These are phyloP conservation scores for Colletotrichum brevisporum DNA, from an alignment of 2,329 filamentous ascomycete species.

Conservation along the genomic window DNA sequence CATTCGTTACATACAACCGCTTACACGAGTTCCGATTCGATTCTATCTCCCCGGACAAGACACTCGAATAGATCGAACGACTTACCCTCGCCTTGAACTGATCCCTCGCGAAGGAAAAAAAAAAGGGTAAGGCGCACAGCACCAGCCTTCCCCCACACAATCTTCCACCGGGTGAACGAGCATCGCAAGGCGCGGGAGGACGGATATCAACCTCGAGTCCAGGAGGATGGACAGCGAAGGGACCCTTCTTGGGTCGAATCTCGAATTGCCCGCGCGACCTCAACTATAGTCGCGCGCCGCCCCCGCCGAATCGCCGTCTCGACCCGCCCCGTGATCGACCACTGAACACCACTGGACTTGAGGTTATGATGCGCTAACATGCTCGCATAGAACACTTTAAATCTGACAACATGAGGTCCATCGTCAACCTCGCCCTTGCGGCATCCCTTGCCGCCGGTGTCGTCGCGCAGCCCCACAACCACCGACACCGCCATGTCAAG, in stretches of 20 bases:
- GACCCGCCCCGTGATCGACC: neutral
- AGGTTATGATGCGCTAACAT: conserved; percentile 24
- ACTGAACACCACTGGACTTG: neutral
- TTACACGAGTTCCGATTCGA: conserved; percentile 25
- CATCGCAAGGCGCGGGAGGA: neutral
- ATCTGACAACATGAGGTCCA: conserved; percentile 60
- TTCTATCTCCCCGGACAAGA: conserved; percentile 17
- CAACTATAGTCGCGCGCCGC: neutral
- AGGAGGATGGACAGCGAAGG: neutral
- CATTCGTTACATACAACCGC: conserved; percentile 37
- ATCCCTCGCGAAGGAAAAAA: conserved; percentile 29
- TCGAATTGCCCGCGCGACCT: neutral
- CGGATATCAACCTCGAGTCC: neutral
- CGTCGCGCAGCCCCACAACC: conserved; percentile 71
- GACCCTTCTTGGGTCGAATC: neutral
- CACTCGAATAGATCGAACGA: conserved; percentile 15
- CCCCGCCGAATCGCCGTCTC: neutral
- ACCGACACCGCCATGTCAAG: conserved; percentile 71
- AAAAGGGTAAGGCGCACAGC: conserved; percentile 20
- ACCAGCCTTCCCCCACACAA: neutral
- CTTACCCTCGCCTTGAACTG: conserved; percentile 14
- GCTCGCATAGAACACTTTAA: conserved; percentile 18
- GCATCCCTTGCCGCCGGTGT: conserved; percentile 66
- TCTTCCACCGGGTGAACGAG: neutral
- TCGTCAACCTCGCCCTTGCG: conserved; percentile 65